These are phyloP conservation scores for Zygoascus hellenicus DNA, from an alignment of 1,139 yeast genomes.

Conservation along the genomic window DNA sequence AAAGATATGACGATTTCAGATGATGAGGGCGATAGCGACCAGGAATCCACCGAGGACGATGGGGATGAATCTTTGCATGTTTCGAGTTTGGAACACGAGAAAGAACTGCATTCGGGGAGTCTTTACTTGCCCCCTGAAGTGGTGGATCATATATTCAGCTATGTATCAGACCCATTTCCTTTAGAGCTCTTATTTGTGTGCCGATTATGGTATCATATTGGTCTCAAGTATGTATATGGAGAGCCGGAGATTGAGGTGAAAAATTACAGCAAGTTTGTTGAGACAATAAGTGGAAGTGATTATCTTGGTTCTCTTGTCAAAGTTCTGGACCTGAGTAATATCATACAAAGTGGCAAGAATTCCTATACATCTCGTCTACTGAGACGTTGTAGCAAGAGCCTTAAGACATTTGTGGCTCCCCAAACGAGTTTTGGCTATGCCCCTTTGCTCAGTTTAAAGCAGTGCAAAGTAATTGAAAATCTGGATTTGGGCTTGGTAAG, in stretches of 20 bases:
- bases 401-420: conserved; percentile 77
- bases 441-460: conserved; percentile 70
- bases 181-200: conserved; percentile 55
- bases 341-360: conserved; percentile 89
- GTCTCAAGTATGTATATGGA: conserved; percentile 57
- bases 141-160: conserved; percentile 46
- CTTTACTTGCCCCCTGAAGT: conserved; percentile 56
- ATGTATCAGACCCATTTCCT: conserved; percentile 36
- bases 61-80: neutral
- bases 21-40: neutral
- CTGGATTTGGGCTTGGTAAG: conserved; percentile 85
- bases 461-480: conserved; percentile 57
- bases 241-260: conserved; percentile 57
- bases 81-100: neutral
- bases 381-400: conserved; percentile 60
- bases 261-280: conserved; percentile 70
- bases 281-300: conserved; percentile 42
- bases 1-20: conserved; percentile 13
- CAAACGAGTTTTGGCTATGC: conserved; percentile 93
- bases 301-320: conserved; percentile 32
- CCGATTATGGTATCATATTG: conserved; percentile 52
- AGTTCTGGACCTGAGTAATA: conserved; percentile 61
- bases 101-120: conserved; percentile 6
- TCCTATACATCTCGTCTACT: conserved; percentile 79
- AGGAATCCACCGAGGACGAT: neutral